These are phyloP conservation scores for Ustilago hordei DNA, from an alignment of 1,284 basidiomycete species.

Conservation along the genomic window DNA sequence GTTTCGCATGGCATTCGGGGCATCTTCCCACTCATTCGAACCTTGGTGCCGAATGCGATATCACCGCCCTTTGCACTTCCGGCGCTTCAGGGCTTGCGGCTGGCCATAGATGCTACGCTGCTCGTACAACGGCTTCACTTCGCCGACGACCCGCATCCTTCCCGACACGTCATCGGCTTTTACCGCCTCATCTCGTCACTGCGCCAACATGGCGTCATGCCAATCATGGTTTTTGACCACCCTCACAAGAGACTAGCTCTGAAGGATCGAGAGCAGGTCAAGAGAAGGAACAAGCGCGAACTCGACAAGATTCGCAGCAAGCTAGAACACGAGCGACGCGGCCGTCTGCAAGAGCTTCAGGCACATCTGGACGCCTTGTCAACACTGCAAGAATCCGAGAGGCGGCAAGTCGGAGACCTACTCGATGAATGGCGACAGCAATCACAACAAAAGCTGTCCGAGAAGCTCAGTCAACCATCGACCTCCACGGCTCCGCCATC, in stretches of 20 bases:
- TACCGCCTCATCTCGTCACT: slow-evolving; percentile 55
- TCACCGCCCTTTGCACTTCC: slow-evolving; percentile 38
- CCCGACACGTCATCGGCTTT: slow-evolving; percentile 61
- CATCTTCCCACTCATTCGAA: slow-evolving; percentile 54
- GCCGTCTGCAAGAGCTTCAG: slow-evolving; percentile 32
- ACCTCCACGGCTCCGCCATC: background rate
- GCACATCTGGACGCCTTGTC: slow-evolving; percentile 29
- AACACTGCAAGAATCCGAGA: slow-evolving; percentile 20
- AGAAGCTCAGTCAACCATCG: background rate
- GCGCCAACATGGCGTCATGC: slow-evolving; percentile 40
- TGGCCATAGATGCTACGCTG: slow-evolving; percentile 62
- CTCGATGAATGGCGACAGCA: slow-evolving; percentile 33
- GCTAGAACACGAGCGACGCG: slow-evolving; percentile 37
- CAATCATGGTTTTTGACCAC: slow-evolving; percentile 64
- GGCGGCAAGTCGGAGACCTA: slow-evolving; percentile 36
- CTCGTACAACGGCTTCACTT: slow-evolving; percentile 55
- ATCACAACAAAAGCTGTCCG: background rate
- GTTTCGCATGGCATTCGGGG: slow-evolving; percentile 40
- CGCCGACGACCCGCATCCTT: slow-evolving; percentile 49
- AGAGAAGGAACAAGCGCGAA: slow-evolving; percentile 46
- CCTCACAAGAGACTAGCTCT: slow-evolving; percentile 50
- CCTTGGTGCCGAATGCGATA: slow-evolving; percentile 32
- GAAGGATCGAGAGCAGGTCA: slow-evolving; percentile 56
- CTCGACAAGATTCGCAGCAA: slow-evolving; percentile 42
- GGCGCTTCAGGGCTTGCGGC: slow-evolving; percentile 35